phyloP scores from a whole-genome alignment of 73 alveolate genomes.

The Blepharisma japonicum region DNA sequence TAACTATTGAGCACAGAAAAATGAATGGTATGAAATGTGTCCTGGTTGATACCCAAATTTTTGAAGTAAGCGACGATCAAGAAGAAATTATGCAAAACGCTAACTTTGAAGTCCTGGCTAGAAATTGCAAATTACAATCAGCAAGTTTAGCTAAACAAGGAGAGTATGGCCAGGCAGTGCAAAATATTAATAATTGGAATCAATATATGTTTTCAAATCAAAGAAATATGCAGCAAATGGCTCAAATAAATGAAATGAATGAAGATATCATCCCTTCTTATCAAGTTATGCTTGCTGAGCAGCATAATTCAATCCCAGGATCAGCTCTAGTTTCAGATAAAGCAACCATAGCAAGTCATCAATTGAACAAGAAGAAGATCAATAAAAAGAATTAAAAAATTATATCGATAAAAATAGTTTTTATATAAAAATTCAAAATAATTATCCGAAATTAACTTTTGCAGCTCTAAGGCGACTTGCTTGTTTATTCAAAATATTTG shows the following conservation, averaged over 20 bases:
- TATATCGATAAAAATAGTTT: too few relatives aligned
- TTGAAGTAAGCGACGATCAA: conserved; percentile 53
- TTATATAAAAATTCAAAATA: too few relatives aligned
- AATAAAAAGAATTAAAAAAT: too few relatives aligned
- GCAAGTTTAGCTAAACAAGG: conserved; percentile 75
- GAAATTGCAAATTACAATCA: conserved; percentile 69
- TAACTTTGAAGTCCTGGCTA: conserved; percentile 65
- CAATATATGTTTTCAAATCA: not conserved
- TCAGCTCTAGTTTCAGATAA: too few relatives aligned
- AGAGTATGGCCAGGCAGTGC: conserved; percentile 59
- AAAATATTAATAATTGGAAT: conserved; percentile 42
- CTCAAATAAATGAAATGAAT: not conserved
- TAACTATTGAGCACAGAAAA: conserved; percentile 53
- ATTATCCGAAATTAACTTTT: too few relatives aligned
- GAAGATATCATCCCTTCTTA: not conserved
- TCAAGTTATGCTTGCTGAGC: too few relatives aligned
- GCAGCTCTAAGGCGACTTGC: too few relatives aligned
- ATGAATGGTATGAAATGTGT: conserved; percentile 73
- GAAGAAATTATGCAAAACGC: conserved; percentile 70
- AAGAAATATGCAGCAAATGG: not conserved
- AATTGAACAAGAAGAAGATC: too few relatives aligned
- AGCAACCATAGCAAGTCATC: too few relatives aligned
- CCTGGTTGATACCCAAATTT: conserved; percentile 66
- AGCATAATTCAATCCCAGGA: too few relatives aligned
- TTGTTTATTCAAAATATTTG: too few relatives aligned